Conservation (phyloP, 352 stramenopile species). For the Lagenidium giganteum region DNA sequence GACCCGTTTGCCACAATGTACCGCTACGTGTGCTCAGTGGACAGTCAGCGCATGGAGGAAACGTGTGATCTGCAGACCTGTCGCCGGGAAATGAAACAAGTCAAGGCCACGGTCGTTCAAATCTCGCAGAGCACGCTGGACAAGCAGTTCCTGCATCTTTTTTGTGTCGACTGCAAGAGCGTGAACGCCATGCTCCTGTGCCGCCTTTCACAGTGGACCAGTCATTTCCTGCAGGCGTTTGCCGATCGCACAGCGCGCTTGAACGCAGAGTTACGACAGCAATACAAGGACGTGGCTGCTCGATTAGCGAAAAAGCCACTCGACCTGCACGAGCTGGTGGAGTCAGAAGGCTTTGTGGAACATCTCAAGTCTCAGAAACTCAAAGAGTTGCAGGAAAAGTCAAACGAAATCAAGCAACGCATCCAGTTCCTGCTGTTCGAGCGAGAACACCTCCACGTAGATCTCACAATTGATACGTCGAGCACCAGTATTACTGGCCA, state of each 20-base stretch:
- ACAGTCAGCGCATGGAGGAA: slow-evolving; percentile 10
- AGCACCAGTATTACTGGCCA: no score
- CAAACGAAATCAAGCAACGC: slow-evolving; percentile 44
- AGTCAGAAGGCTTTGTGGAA: slow-evolving; percentile 50
- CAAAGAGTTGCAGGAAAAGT: slow-evolving; percentile 36
- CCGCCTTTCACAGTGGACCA: slow-evolving; percentile 32
- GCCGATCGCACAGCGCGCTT: slow-evolving; percentile 36
- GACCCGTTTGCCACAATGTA: slow-evolving; percentile 25
- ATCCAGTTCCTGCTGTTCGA: slow-evolving; percentile 60
- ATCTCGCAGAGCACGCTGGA: slow-evolving; percentile 20
- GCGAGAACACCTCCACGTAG: neutral
- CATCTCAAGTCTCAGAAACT: slow-evolving; percentile 39
- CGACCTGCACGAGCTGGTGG: slow-evolving; percentile 71
- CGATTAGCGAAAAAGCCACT: slow-evolving; percentile 52
- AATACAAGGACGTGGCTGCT: slow-evolving; percentile 73
- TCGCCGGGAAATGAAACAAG: slow-evolving; percentile 19
- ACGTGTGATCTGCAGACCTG: slow-evolving; percentile 22
- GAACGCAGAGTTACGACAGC: slow-evolving; percentile 50
- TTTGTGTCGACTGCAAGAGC: slow-evolving; percentile 41
- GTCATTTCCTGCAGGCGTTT: slow-evolving; percentile 38
- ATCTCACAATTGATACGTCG: no score
- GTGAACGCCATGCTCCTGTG: slow-evolving; percentile 39
- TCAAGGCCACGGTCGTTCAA: slow-evolving; percentile 16
- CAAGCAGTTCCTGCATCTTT: slow-evolving; percentile 30
- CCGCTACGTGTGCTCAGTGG: slow-evolving; percentile 19